phyloP scores from a whole-genome alignment of 257 asterid species.

The Apocynum venetum region DNA sequence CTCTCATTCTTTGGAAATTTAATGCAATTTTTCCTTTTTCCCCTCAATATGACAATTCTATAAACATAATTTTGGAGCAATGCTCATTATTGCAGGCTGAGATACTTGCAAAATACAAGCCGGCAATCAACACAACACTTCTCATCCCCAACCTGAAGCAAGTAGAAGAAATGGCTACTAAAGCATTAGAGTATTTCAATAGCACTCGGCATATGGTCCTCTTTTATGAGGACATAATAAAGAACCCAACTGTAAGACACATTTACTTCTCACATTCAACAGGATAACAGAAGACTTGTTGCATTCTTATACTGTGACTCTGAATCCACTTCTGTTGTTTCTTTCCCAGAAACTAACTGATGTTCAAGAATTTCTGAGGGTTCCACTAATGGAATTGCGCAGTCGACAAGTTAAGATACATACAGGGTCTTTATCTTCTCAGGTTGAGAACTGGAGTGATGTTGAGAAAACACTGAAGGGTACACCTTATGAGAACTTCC shows the following conservation, averaged over 20 bases:
- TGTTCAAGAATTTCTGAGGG: slow-evolving; percentile 74
- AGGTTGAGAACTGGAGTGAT: slow-evolving; percentile 83
- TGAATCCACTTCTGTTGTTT: not conserved
- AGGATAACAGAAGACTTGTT: not conserved
- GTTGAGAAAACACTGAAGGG: slow-evolving; percentile 63
- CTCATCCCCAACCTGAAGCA: slow-evolving; percentile 60
- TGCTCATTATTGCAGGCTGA: slow-evolving; percentile 55
- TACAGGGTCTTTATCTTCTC: slow-evolving; percentile 63
- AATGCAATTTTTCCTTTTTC: not conserved
- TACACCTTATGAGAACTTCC: slow-evolving; percentile 59
- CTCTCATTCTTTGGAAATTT: slow-evolving; percentile 13
- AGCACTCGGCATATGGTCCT: slow-evolving; percentile 76
- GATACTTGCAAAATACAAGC: slow-evolving; percentile 82
- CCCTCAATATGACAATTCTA: not conserved
- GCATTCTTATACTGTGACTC: slow-evolving; percentile 2
- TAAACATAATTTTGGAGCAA: not conserved
- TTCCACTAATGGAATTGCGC: slow-evolving; percentile 51
- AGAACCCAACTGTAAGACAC: slow-evolving; percentile 66
- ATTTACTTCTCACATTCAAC: not conserved
- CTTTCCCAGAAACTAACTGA: slow-evolving; percentile 60
- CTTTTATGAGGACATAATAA: slow-evolving; percentile 77
- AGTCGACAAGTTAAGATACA: slow-evolving; percentile 97
- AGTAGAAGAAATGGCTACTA: slow-evolving; percentile 61
- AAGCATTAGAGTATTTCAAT: slow-evolving; percentile 65
- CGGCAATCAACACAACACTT: slow-evolving; percentile 54